Percentiles rank a stretch among this genome's conserved stretches.
Conservation (phyloP, 306 rosid genomes). For the Cucumis hystrix region DNA sequence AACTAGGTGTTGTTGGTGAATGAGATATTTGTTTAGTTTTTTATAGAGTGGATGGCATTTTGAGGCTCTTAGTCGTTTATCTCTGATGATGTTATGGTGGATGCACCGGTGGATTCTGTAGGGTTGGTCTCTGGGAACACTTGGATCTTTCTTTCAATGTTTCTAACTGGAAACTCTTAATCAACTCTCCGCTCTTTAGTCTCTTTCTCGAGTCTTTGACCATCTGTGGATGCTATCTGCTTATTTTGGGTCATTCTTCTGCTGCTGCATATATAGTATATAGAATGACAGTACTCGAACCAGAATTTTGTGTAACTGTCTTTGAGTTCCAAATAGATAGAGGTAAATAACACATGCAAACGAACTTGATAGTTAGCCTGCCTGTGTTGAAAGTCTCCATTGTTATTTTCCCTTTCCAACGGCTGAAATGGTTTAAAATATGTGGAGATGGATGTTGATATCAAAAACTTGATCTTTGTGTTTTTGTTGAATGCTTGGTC, state of each 20-base stretch:
- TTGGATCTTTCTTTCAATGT: conserved; percentile 5
- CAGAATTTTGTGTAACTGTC: background rate
- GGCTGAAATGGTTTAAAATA: background rate
- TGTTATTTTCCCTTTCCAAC: background rate
- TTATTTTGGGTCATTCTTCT: background rate
- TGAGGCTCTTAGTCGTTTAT: conserved; percentile 8
- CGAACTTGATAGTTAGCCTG: background rate
- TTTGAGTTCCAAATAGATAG: background rate
- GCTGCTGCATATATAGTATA: background rate
- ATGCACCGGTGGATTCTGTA: conserved; percentile 1
- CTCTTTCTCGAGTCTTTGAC: background rate
- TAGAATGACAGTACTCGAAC: background rate
- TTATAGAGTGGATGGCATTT: conserved; percentile 7
- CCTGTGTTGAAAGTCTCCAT: background rate
- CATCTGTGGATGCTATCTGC: background rate
- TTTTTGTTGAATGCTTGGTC: background rate
- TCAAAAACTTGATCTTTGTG: background rate
- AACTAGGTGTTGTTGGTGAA: conserved; percentile 3
- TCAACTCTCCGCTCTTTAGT: background rate
- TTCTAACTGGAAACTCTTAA: conserved; percentile 9
- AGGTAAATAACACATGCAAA: background rate
- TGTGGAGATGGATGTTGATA: background rate
- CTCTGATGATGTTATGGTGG: background rate
- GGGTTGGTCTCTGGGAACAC: conserved; percentile 5
- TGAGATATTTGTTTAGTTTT: conserved; percentile 3